Percentiles rank a stretch among this genome's conserved stretches.
Conservation (phyloP, 1,284 basidiomycete genomes). For the Ceratorhiza oryzae-sativae region DNA sequence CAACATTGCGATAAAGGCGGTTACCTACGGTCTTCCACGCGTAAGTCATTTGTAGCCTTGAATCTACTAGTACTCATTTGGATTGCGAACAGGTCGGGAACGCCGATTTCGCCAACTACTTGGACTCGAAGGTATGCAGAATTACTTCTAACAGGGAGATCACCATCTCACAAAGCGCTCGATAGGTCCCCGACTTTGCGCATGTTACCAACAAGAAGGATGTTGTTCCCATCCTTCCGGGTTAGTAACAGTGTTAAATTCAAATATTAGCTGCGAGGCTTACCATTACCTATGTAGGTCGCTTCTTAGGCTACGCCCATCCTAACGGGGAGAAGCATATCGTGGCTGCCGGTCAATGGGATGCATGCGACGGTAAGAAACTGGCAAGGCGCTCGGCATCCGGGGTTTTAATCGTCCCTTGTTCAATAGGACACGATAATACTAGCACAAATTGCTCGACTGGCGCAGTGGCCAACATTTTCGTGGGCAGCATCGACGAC, state of each 20-base stretch:
- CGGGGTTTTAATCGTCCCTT: no score
- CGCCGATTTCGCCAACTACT: constrained; percentile 38
- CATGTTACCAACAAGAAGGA: constrained; percentile 61
- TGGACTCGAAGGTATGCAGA: constrained; percentile 26
- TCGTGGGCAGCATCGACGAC: constrained; percentile 27
- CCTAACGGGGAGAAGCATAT: constrained; percentile 50
- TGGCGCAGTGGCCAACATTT: constrained; percentile 35
- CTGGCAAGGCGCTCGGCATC: no score
- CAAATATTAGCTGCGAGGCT: background rate
- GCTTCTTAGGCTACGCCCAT: constrained; percentile 40
- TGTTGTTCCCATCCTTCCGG: constrained; percentile 58
- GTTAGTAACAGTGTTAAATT: background rate
- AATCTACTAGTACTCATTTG: background rate
- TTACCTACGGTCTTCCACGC: constrained; percentile 48
- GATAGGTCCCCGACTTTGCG: constrained; percentile 49
- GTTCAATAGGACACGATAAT: constrained; percentile 39
- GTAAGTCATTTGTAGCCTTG: constrained; percentile 48
- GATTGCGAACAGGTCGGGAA: constrained; percentile 42
- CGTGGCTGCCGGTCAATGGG: constrained; percentile 38
- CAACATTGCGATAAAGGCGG: constrained; percentile 38
- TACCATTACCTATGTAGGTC: constrained; percentile 1
- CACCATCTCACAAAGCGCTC: constrained; percentile 40
- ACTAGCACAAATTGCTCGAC: constrained; percentile 37
- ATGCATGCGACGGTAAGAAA: constrained; percentile 45
- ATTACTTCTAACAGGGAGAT: background rate